Percentiles rank a stretch among this genome's conserved stretches.
Conservation (phyloP, 495 filamentous ascomycete species). For the Beverwykella pulmonaria region DNA sequence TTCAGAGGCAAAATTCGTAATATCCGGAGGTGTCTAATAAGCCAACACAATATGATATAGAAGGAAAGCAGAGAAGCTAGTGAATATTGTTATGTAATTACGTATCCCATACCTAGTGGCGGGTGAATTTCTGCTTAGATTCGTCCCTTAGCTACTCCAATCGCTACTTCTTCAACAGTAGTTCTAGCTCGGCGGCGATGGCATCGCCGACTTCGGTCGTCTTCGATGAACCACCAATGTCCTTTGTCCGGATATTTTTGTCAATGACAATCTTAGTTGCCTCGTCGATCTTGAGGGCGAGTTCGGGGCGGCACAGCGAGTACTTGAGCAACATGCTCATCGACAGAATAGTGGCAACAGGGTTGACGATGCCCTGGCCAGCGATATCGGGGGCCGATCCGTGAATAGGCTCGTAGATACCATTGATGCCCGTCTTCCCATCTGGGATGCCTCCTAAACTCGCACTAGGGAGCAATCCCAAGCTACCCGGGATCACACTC, state of each 20-base stretch:
- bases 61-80: too few species aligned
- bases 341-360: constrained; percentile 78
- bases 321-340: constrained; percentile 93
- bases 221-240: constrained; percentile 72
- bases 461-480: constrained; percentile 88
- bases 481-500: constrained; percentile 88
- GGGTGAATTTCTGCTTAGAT: not conserved
- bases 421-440: constrained; percentile 70
- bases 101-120: not conserved
- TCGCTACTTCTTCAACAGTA: constrained; percentile 49
- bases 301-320: constrained; percentile 72
- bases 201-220: constrained; percentile 85
- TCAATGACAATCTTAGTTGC: constrained; percentile 81
- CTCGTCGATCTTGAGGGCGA: constrained; percentile 74
- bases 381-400: constrained; percentile 79
- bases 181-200: constrained; percentile 68
- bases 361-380: constrained; percentile 84
- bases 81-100: not conserved
- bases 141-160: not conserved
- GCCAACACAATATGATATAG: too few species aligned
- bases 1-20: too few species aligned
- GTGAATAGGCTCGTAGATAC: constrained; percentile 98
- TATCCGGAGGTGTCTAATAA: too few species aligned
- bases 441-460: constrained; percentile 86
- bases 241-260: constrained; percentile 69